Conservation (phyloP, 2,329 filamentous ascomycete genomes). For the Colletotrichum sansevieriae region DNA sequence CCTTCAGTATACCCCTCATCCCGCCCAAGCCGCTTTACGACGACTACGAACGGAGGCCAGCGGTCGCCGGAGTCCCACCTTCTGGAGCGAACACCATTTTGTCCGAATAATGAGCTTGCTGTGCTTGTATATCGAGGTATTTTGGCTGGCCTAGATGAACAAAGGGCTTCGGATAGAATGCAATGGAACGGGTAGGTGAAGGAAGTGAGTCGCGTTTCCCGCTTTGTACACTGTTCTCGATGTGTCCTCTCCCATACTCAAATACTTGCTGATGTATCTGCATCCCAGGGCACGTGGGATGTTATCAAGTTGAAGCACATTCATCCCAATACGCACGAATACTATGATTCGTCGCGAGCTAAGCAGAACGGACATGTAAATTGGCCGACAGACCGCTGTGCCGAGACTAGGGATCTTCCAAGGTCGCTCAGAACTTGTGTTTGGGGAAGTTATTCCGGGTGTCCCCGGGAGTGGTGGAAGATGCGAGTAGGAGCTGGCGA, state of each 20-base stretch:
- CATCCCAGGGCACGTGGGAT: conserved; percentile 43
- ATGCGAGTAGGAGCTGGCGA: conserved; percentile 43
- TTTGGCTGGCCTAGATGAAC: conserved; percentile 39
- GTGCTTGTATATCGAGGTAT: conserved; percentile 44
- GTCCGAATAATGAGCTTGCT: conserved; percentile 43
- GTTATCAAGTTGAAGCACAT: conserved; percentile 45
- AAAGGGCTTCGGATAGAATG: conserved; percentile 39
- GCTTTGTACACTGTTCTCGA: too few relatives aligned
- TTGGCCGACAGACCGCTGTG: not conserved
- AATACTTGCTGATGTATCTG: not conserved
- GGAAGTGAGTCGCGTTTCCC: conserved; percentile 3
- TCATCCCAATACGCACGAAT: conserved; percentile 46
- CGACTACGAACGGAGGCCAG: not conserved
- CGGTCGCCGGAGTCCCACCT: conserved; percentile 14
- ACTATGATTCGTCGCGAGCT: conserved; percentile 41
- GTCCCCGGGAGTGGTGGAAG: conserved; percentile 27
- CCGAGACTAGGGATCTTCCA: conserved; percentile 42
- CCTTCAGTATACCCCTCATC: not conserved
- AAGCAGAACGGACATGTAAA: not conserved
- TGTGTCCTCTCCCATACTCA: too few relatives aligned
- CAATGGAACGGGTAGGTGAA: conserved; percentile 45
- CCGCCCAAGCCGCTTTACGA: not conserved
- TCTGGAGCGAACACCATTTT: conserved; percentile 16
- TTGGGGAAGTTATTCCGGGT: conserved; percentile 43
- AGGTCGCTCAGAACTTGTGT: conserved; percentile 43